Percentiles rank a stretch among this genome's conserved stretches.
These are phyloP conservation scores for Fremontodendron californicum DNA, from an alignment of 345 rosid species.

Conservation along the genomic window DNA sequence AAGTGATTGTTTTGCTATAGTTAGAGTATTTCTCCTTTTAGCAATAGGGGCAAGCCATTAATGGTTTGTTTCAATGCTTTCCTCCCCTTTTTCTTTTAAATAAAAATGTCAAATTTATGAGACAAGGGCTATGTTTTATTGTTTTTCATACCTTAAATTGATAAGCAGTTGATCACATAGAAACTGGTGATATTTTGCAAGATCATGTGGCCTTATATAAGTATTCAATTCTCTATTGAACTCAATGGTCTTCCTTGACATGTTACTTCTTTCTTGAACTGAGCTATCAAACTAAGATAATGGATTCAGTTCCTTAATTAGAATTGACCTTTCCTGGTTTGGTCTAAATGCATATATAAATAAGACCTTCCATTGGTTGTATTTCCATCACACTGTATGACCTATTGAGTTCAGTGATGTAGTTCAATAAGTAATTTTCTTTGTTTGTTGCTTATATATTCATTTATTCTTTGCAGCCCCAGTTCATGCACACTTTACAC, in stretches of 20 bases:
- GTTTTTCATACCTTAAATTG: slow-evolving; percentile 5
- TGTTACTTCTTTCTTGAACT: neutral
- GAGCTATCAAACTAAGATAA: neutral
- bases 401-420: neutral
- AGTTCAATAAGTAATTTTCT: neutral
- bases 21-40: neutral
- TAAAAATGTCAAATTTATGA: neutral
- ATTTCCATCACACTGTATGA: neutral
- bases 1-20: neutral
- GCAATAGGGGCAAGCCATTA: neutral
- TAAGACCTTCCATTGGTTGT: neutral
- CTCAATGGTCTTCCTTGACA: neutral
- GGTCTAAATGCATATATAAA: neutral
- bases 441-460: slow-evolving; percentile 6
- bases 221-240: neutral
- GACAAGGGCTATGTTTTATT: neutral
- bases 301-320: neutral
- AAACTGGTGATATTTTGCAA: neutral
- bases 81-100: too few species aligned
- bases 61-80: neutral
- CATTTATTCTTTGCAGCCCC: slow-evolving; percentile 14
- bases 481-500: slow-evolving; percentile 13
- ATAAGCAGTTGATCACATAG: neutral
- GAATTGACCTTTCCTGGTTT: neutral
- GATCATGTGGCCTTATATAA: neutral